Base-by-base conservation (phyloP, 306 rosid genomes). In the Begonia fuchsioides region DNA sequence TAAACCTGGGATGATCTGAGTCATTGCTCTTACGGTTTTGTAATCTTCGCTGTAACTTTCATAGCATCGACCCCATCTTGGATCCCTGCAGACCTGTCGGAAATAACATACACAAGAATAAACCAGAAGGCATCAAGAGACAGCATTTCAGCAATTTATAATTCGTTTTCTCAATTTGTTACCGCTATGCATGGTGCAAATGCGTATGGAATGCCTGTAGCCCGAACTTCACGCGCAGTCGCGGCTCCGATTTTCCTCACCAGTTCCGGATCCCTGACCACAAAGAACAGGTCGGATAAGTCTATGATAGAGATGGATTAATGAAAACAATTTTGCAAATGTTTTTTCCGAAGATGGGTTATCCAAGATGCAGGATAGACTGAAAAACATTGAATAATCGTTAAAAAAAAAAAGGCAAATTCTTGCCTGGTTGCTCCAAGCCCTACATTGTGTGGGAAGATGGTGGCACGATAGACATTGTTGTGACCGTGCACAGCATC, bases 401-500 rank as follows among this genome's bases (percentile, higher is more conserved):
- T 3, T 38, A 9, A 49, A 10, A 40, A 40, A 40, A 9, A 38
- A 32, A 1, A 39, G n/a, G 8, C 15, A 39, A 10, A 3, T 8
- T 39, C 68, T 57, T 66, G 51, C 76, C 76, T 61, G 11, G 72
- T 62, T 11, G 63, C 77, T 38, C 73, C 77, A 15, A 71, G 72
- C 5, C 77, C 73, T 50, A 71, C 18, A 50, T 72, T 72, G 59
- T 72, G 77, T 7, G 77, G 77, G 12, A 72, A 68, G 8, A 66
- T 50, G 1, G 66, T 66, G 17, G 72, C 72, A 5, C 55, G 54
- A 44, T 66, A 66, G 10, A 71, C 72, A 39, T 65, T 71, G 4
- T 71, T 71, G 55, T 71, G 60, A 20, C 76, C 76, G 53, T 71
- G 76, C 1, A 60, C 68, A 15, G 62, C 76, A 65, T 65, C 76